phyloP scores from a whole-genome alignment of 2,329 filamentous ascomycete species.

The Ceratocystis alfenasii region DNA sequence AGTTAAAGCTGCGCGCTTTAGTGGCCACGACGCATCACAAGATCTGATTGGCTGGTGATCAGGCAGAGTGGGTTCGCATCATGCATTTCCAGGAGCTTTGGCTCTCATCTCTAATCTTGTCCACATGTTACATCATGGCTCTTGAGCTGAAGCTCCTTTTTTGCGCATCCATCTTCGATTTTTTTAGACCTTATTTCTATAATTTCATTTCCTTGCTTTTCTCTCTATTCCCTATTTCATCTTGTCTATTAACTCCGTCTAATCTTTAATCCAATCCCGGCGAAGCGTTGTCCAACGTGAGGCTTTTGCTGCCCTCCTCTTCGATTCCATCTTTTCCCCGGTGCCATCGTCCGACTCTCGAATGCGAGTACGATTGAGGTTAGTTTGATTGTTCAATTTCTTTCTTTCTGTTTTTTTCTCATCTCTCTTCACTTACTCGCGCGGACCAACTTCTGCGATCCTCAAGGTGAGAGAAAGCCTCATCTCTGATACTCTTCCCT shows the following conservation, averaged over 20 bases:
- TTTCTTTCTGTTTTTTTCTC: background rate
- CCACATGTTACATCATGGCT: background rate
- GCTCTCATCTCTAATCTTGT: slow-evolving; percentile 4
- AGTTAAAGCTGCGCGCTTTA: slow-evolving; percentile 9
- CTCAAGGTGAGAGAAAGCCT: background rate
- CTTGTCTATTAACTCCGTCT: background rate
- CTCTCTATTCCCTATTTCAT: background rate
- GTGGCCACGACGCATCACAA: background rate
- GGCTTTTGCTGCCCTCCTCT: slow-evolving; percentile 5
- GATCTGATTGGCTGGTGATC: background rate
- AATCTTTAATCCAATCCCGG: background rate
- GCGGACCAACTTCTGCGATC: background rate
- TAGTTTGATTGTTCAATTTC: background rate
- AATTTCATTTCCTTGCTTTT: background rate
- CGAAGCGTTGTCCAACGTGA: background rate
- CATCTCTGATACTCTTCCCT: background rate
- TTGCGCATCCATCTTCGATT: background rate
- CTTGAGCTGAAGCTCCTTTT: background rate
- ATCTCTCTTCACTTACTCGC: background rate
- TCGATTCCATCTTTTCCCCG: background rate
- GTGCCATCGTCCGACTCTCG: background rate
- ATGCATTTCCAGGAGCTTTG: background rate
- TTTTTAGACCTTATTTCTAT: background rate
- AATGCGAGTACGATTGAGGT: background rate
- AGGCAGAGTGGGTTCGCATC: background rate